These are phyloP conservation scores for Argentina anserina DNA, from an alignment of 306 rosid species.

Conservation along the genomic window DNA sequence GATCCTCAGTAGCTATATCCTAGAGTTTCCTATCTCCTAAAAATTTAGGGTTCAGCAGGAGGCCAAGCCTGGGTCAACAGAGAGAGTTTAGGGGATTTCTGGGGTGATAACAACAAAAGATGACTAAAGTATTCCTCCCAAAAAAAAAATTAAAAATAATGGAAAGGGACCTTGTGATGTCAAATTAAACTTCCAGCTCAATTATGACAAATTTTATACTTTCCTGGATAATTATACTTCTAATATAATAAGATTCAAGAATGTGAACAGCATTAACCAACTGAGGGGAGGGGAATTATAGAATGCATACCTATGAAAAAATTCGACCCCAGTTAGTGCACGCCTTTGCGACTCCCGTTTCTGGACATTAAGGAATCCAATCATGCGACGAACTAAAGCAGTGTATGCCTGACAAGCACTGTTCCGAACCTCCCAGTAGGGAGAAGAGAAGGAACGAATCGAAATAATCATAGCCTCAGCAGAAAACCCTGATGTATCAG, in stretches of 20 bases:
- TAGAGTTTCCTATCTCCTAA: neutral
- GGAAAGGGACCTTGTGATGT: neutral
- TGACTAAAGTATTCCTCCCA: neutral
- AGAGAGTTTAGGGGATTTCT: neutral
- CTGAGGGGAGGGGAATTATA: neutral
- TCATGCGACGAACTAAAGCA: slow-evolving; percentile 88
- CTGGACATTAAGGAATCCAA: slow-evolving; percentile 90
- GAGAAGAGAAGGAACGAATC: slow-evolving; percentile 83
- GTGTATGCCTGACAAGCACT: slow-evolving; percentile 95
- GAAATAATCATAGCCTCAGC: slow-evolving; percentile 86
- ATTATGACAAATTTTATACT: neutral
- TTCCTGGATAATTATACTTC: neutral
- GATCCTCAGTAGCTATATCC: neutral
- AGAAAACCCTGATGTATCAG: slow-evolving; percentile 91
- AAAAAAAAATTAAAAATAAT: neutral
- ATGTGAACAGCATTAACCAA: neutral
- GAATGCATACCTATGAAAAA: slow-evolving; percentile 74
- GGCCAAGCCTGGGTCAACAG: neutral
- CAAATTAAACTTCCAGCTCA: neutral
- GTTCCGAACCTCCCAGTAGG: slow-evolving; percentile 93
- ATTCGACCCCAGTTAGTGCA: slow-evolving; percentile 86
- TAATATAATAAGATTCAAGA: neutral
- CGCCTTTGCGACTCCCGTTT: slow-evolving; percentile 89
- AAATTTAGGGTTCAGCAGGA: neutral
- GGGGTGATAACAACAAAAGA: neutral